phyloP scores from a whole-genome alignment of 2,329 filamentous ascomycete genomes.

The Venturia effusa region DNA sequence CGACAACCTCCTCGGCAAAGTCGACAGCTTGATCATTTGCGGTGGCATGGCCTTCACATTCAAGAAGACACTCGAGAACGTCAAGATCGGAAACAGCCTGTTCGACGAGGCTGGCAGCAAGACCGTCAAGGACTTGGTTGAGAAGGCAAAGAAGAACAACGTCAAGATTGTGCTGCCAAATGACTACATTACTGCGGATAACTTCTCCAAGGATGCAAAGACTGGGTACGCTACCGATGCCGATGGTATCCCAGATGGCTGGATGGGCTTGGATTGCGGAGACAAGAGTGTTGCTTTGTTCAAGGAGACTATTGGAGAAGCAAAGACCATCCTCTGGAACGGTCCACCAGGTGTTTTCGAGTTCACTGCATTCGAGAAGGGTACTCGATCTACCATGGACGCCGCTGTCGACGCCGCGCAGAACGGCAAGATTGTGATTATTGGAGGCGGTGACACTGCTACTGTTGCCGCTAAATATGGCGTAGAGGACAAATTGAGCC shows the following conservation, averaged over 20 bases:
- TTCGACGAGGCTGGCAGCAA: conserved; percentile 92
- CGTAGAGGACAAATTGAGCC: conserved; percentile 92
- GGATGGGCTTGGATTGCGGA: conserved; percentile 96
- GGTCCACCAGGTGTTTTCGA: conserved; percentile 96
- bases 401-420: conserved; percentile 72
- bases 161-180: conserved; percentile 91
- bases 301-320: conserved; percentile 73
- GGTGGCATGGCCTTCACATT: conserved; percentile 99
- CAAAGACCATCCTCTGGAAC: conserved; percentile 98
- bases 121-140: conserved; percentile 75
- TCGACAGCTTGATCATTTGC: conserved; percentile 92
- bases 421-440: conserved; percentile 91
- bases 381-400: conserved; percentile 86
- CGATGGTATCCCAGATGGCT: conserved; percentile 88
- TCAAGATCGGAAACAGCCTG: conserved; percentile 80
- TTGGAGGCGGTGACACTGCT: conserved; percentile 94
- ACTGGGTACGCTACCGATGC: conserved; percentile 73
- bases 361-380: conserved; percentile 85
- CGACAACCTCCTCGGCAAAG: conserved; percentile 96
- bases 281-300: conserved; percentile 80
- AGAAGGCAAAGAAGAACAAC: conserved; percentile 93
- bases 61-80: conserved; percentile 93
- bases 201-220: conserved; percentile 78
- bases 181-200: conserved; percentile 94
- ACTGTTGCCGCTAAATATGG: conserved; percentile 96